phyloP scores from a whole-genome alignment of 352 stramenopile species.

The Globisporangium alternatum region DNA sequence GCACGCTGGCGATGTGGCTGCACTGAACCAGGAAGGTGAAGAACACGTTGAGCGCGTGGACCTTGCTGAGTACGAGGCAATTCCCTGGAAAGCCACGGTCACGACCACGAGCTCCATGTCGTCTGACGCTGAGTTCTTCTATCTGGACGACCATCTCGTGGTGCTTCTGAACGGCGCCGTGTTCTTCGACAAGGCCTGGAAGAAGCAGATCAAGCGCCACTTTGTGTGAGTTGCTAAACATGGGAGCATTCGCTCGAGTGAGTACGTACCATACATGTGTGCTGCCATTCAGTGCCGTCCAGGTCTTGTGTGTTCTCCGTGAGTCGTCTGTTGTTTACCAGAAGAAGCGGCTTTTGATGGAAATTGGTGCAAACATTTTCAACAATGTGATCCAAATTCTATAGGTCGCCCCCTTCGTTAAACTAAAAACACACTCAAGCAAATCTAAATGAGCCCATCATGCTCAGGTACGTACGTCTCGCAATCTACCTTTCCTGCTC shows the following conservation, averaged over 20 bases:
- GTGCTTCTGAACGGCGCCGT: slow-evolving; percentile 31
- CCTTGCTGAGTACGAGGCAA: slow-evolving; percentile 25
- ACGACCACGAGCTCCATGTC: slow-evolving; percentile 47
- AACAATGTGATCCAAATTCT: neutral
- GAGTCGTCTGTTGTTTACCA: neutral
- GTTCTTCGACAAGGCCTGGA: slow-evolving; percentile 43
- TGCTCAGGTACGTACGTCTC: neutral
- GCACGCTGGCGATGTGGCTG: slow-evolving; percentile 18
- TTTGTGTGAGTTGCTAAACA: slow-evolving; percentile 24
- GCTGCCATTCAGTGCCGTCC: neutral
- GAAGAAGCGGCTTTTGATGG: too few species aligned
- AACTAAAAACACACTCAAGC: slow-evolving; percentile 9
- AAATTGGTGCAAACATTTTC: neutral
- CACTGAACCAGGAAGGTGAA: slow-evolving; percentile 15
- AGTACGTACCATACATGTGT: slow-evolving; percentile 2
- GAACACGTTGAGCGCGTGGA: slow-evolving; percentile 25
- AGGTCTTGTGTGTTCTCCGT: neutral
- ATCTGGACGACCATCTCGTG: slow-evolving; percentile 31
- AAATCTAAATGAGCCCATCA: neutral
- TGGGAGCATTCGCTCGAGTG: neutral
- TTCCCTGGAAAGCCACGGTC: slow-evolving; percentile 36
- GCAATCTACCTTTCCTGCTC: neutral
- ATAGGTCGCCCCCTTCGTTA: neutral
- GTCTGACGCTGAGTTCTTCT: slow-evolving; percentile 31
- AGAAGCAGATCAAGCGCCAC: slow-evolving; percentile 31